Base-by-base conservation (phyloP, 2,329 filamentous ascomycete genomes). In the Alternaria gaisen region DNA sequence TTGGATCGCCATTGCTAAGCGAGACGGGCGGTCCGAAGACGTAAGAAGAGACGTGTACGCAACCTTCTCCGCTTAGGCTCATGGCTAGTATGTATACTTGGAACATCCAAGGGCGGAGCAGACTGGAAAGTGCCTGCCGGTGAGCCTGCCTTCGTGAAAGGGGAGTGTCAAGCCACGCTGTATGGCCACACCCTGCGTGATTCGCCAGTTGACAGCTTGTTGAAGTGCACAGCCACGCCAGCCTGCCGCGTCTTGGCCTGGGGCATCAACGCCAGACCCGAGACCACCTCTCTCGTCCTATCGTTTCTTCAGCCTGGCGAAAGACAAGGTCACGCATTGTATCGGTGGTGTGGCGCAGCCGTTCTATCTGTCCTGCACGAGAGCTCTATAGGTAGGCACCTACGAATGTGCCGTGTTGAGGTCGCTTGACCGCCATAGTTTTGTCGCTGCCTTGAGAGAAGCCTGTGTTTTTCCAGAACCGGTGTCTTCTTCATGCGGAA, bases 1-100 rank as follows among this genome's bases (percentile, higher is more conserved):
- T 55, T 66, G 59, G 60, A 71, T 71, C 61, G 74, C 72, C 76
- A 78, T 78, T 26, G 68, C 68, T 69, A 66, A 68, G 70, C 59
- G 58, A 62, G 41, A 58, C 50, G 42, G 41, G 56, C 47, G 44
- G 47, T 52, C 62, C 64, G 63, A 61, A 53, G 58, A 68, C 62
- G 67, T 70, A 72, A 72, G 63, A 50, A 63, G 57, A 66, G 64
- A 67, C 70, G 71, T 69, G 61, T 59, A 41, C 48, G n/a, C 50
- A 53, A 36, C 32, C 44, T 57, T 44, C 52, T 61, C 65, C 63
- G 44, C 61, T 66, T 51, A 56, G 38, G 44, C 46, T 50, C 48
- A 30, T 43, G 22, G 46, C 56, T 47, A 59, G 40, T 58, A 64
- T 61, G 68, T 75, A 73, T 67, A 72, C 47, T 53, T 58, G 51